Evolutionary conservation across 371 early-diverging fungal genomes (phyloP), one percentile per base, ranked within the genome.

Genomic region (Zancudomyces culisetae): DNA sequence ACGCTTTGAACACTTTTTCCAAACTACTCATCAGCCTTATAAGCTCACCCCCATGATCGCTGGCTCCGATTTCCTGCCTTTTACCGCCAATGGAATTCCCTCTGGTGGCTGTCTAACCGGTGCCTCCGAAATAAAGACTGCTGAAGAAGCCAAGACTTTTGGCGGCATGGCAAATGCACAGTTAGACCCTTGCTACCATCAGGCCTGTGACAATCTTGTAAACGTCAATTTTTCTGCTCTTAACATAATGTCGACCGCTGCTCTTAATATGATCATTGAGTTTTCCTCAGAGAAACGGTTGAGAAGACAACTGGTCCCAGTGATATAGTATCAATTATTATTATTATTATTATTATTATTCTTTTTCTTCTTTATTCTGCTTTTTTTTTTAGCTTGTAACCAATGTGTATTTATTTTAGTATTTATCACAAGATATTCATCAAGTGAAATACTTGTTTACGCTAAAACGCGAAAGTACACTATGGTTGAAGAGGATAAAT

Each of bases 71-170:
- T 76, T 64, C 56, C 45, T 60, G 59, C 68, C 71, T 21, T 74
- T 76, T 43, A 51, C 74, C 26, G 56, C 56, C 10, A 58, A 59
- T 18, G 74, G 71, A 45, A 56, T 78, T 35, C 73, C 78, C 4
- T 61, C 72, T 21, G 80, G 82, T 39, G 83, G 83, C 23, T 55
- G 80, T 35, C 61, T 76, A 35, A 79, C 81, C 1, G 85, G 85
- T 18, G 80, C 77, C 2, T 70, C 74, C 26, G 72, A 71, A 40
- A 51, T 66, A 45, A 85, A 83, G 71, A 74, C 74, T 0, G 66
- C 60, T 27, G 70, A 71, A 19, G 62, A 77, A 55, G 73, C 74
- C 3, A 62, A 52, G n/a, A 53, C 56, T 27, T 80, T 77, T 55
- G 81, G 83, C 24, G 83, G 85, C 3, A 52, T 81, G 49, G 77